Evolutionary conservation across 164 flowering plant genomes (phyloP), one percentile per base, ranked within the genome.

Genomic region (Vitis rupestris): DNA sequence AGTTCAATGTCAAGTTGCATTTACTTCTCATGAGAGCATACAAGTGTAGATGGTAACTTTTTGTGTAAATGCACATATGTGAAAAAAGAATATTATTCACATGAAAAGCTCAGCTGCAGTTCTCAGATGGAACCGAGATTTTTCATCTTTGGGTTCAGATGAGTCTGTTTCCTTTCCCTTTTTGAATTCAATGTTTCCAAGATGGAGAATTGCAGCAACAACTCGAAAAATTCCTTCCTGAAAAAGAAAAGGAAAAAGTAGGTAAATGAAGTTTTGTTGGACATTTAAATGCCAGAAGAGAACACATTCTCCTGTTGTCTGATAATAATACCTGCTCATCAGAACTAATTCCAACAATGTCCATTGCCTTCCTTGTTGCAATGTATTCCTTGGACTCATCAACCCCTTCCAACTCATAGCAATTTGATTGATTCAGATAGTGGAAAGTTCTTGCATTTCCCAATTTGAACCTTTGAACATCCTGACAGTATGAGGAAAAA

Each of bases 171-270:
- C 93, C 72, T 82, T 75, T 65, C 85, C 91, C 75, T 87, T 89
- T 23, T 74, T 69, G 82, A 89, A 89, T 65, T 89, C 90, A 77
- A 89, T 80, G 65, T 89, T 89, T 29, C 93, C 93, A 75, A 89
- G 79, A 74, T 89, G 93, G 52, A 89, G 87, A 79, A 89, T 72
- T 37, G 86, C 91, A 72, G 93, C 93, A 27, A 87, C 85, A 71
- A 88, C 88, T 67, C 85, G 82, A 72, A 88, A 88, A 62, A 88
- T 88, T 52, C 80, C 91, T 65, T 89, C 93, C 93, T 89, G 80
- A 7, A 61, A 67, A 55, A 60, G 14, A 8, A 2, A 30, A 44
- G 29, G 8, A 57, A 44, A 68, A 53, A 8, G 17, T 12, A 8
- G 16, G 19, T 11, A 27, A 15, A 31, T 23, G 47, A 17, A 54